Evolutionary conservation across 1,284 basidiomycete genomes (phyloP).

Genomic region (Heterobasidion annosum): DNA sequence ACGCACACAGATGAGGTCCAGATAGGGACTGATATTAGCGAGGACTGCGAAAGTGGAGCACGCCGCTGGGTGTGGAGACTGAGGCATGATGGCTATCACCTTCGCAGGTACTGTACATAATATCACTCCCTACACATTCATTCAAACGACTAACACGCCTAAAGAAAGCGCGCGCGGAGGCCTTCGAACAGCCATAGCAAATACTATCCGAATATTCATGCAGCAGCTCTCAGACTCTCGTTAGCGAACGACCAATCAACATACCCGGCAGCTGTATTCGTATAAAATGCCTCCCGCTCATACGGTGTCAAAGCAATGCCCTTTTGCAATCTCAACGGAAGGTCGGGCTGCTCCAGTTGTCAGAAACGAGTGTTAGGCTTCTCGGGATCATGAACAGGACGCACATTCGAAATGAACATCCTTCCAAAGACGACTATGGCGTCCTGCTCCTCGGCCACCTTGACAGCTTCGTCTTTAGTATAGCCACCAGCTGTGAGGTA

Average conservation of each 20-base stretch:
- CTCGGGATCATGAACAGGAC: constrained; percentile 4
- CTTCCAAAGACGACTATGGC: constrained; percentile 38
- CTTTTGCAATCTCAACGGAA: constrained; percentile 25
- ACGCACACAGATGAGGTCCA: too few species aligned
- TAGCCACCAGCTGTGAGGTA: constrained; percentile 30
- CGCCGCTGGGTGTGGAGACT: too few species aligned
- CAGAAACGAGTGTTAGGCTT: background rate
- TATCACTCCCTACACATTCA: too few species aligned
- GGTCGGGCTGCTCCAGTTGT: constrained; percentile 27
- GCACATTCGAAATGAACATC: constrained; percentile 35
- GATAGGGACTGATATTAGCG: too few species aligned
- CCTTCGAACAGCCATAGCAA: background rate
- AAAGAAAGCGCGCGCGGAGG: too few species aligned
- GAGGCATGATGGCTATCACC: too few species aligned
- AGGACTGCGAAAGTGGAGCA: too few species aligned
- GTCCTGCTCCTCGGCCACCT: constrained; percentile 19
- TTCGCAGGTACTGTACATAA: too few species aligned
- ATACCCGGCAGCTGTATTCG: constrained; percentile 15
- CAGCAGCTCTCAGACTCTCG: background rate
- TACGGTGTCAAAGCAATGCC: constrained; percentile 15
- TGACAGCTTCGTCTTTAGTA: constrained; percentile 17
- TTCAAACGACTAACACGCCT: too few species aligned
- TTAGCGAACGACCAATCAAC: constrained; percentile 28
- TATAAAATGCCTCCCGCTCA: constrained; percentile 15
- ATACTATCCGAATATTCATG: background rate